These are phyloP conservation scores for Lachancea mirantina DNA, from an alignment of 805 yeast species.

Conservation along the genomic window DNA sequence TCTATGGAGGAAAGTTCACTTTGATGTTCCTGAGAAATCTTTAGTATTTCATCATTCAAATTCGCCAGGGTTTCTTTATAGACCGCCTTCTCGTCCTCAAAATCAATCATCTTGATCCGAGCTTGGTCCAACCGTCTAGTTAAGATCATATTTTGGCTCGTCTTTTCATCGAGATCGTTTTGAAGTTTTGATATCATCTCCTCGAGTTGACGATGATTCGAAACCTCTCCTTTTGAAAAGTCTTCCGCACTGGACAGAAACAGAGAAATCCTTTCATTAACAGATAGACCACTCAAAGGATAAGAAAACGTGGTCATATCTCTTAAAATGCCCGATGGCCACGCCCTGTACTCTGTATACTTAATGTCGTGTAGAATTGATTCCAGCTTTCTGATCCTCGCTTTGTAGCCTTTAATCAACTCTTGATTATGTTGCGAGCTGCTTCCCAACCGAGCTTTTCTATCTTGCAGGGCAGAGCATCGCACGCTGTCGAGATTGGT, in stretches of 20 bases:
- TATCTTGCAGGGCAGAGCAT: conserved; percentile 5
- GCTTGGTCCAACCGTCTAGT: conserved; percentile 4
- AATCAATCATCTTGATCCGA: conserved; percentile 11
- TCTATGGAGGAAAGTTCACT: conserved; percentile 3
- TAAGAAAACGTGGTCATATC: conserved; percentile 12
- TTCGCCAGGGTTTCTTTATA: conserved; percentile 25
- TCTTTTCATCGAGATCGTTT: conserved; percentile 6
- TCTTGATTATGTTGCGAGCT: conserved; percentile 3
- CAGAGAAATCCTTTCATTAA: conserved; percentile 12
- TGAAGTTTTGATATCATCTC: conserved; percentile 5
- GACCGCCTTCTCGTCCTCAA: conserved; percentile 23
- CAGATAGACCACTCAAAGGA: conserved; percentile 12
- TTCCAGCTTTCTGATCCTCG: conserved; percentile 70
- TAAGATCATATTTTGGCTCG: conserved; percentile 3
- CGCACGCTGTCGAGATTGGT: conserved; percentile 31
- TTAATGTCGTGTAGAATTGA: conserved; percentile 69
- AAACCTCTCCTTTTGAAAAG: conserved; percentile 1
- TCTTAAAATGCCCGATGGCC: conserved; percentile 38
- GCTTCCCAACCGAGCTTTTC: background rate
- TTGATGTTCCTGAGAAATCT: conserved; percentile 18
- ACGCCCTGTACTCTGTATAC: conserved; percentile 43
- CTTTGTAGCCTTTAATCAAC: conserved; percentile 52
- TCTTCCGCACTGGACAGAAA: conserved; percentile 1
- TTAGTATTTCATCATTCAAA: conserved; percentile 23
- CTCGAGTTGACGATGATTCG: conserved; percentile 1